phyloP scores from a whole-genome alignment of 75 land plant genomes.

The Picea sitchensis region DNA sequence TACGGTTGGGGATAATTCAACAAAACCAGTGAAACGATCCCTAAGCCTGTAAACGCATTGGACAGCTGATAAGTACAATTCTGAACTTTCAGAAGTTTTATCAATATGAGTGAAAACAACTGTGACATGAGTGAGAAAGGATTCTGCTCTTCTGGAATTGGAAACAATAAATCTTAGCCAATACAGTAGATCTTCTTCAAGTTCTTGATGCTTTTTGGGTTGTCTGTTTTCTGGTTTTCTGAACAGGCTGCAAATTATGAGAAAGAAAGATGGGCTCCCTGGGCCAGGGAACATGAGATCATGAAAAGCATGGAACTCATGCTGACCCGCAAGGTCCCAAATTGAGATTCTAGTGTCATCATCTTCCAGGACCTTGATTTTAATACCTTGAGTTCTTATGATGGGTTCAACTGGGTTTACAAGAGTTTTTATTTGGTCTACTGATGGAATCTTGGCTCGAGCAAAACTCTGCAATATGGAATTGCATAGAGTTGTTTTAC shows the following conservation, averaged over 20 bases:
- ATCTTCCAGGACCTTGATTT: constrained; percentile 56
- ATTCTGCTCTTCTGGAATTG: constrained; percentile 52
- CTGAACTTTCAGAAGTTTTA: constrained; percentile 36
- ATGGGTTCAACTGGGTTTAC: constrained; percentile 52
- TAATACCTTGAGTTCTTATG: constrained; percentile 50
- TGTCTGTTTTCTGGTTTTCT: constrained; percentile 47
- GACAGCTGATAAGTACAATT: constrained; percentile 19
- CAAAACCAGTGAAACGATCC: constrained; percentile 50
- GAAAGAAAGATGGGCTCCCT: constrained; percentile 60
- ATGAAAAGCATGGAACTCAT: constrained; percentile 65
- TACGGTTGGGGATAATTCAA: constrained; percentile 58
- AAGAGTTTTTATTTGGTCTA: constrained; percentile 44
- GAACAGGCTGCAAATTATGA: constrained; percentile 53
- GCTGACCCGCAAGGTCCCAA: constrained; percentile 75
- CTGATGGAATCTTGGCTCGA: constrained; percentile 38
- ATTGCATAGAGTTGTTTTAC: constrained; percentile 53
- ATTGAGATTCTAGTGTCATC: constrained; percentile 65
- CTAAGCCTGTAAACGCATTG: constrained; percentile 39
- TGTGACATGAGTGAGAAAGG: constrained; percentile 44
- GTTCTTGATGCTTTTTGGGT: constrained; percentile 34
- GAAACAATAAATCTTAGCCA: constrained; percentile 83
- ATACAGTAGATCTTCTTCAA: constrained; percentile 68
- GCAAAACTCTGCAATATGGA: constrained; percentile 46
- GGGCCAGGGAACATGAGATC: constrained; percentile 78
- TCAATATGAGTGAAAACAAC: constrained; percentile 65